phyloP scores from a whole-genome alignment of 169 alveolate species.

The Fabrea salina region DNA sequence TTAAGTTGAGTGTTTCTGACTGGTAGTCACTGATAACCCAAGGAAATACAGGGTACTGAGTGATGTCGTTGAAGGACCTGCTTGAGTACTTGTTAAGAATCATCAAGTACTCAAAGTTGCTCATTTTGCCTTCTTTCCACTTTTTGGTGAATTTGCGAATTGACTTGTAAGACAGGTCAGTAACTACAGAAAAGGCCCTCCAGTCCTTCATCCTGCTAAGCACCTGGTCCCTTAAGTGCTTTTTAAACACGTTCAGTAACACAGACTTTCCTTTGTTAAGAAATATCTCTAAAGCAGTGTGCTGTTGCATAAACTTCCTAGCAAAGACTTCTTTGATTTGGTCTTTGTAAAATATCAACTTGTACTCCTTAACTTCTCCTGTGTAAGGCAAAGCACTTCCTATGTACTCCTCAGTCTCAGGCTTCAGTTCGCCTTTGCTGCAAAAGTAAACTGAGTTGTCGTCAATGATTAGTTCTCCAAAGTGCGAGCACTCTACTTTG shows the following conservation, averaged over 20 bases:
- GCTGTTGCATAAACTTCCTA: constrained; percentile 14
- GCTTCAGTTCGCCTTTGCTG: constrained; percentile 30
- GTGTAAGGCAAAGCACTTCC: constrained; percentile 16
- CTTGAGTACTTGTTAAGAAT: constrained; percentile 91
- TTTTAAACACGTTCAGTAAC: constrained; percentile 3
- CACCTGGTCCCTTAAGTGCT: not conserved
- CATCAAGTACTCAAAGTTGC: constrained; percentile 93
- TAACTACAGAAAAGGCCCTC: not conserved
- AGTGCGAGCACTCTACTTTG: not conserved
- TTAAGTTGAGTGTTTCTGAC: constrained; percentile 57
- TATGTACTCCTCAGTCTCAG: not conserved
- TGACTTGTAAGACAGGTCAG: not conserved
- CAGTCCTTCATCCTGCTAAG: not conserved
- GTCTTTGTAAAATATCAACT: constrained; percentile 6
- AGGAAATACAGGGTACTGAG: constrained; percentile 97
- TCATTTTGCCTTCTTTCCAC: constrained; percentile 7
- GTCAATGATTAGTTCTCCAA: constrained; percentile 34
- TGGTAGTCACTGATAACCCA: constrained; percentile 92
- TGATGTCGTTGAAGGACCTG: constrained; percentile 92
- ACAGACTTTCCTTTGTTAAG: constrained; percentile 12
- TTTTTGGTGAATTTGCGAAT: not conserved
- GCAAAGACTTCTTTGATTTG: constrained; percentile 21
- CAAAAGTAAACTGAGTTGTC: constrained; percentile 29
- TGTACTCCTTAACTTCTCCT: not conserved
- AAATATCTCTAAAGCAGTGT: constrained; percentile 23